Conservation (phyloP, 2,329 filamentous ascomycete species). For the Cladophialophora psammophila region DNA sequence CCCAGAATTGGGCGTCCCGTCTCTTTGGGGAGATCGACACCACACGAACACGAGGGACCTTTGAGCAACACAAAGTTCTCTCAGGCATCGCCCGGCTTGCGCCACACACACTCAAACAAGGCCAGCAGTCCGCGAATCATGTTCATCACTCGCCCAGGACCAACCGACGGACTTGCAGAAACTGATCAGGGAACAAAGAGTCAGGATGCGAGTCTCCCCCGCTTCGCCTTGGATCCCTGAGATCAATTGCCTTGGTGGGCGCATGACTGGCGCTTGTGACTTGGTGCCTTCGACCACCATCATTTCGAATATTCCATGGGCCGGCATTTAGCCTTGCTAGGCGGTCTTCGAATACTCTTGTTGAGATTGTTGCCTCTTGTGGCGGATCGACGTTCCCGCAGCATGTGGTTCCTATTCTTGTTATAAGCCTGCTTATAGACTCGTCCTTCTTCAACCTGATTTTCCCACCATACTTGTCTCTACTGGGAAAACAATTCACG, state of each 20-base stretch:
- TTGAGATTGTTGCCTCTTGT: conserved; percentile 6
- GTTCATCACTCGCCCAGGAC: conserved; percentile 1
- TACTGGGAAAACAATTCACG: neutral
- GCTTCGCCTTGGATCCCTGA: conserved; percentile 2
- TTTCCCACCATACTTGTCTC: neutral
- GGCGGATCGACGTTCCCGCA: conserved; percentile 7
- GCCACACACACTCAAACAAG: conserved; percentile 8
- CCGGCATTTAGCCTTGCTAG: conserved; percentile 32
- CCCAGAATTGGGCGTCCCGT: conserved; percentile 15
- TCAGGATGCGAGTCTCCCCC: neutral
- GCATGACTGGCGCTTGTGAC: conserved; percentile 36
- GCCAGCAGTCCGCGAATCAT: conserved; percentile 16
- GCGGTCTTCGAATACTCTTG: conserved; percentile 19
- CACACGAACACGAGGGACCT: conserved; percentile 14
- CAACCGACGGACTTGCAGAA: conserved; percentile 2
- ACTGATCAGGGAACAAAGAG: neutral
- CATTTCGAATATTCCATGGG: conserved; percentile 15
- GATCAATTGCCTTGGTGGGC: conserved; percentile 17
- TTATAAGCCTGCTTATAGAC: conserved; percentile 19
- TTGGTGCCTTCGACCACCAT: conserved; percentile 17
- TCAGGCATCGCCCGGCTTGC: conserved; percentile 17
- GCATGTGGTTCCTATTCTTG: conserved; percentile 20
- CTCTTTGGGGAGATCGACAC: conserved; percentile 1
- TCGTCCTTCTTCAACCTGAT: conserved; percentile 10
- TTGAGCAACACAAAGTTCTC: conserved; percentile 18